Percentiles rank a stretch among this genome's conserved stretches.
Evolutionary conservation across 1,284 basidiomycete species (phyloP).

Genomic region (Gyrodon tennesseensis): DNA sequence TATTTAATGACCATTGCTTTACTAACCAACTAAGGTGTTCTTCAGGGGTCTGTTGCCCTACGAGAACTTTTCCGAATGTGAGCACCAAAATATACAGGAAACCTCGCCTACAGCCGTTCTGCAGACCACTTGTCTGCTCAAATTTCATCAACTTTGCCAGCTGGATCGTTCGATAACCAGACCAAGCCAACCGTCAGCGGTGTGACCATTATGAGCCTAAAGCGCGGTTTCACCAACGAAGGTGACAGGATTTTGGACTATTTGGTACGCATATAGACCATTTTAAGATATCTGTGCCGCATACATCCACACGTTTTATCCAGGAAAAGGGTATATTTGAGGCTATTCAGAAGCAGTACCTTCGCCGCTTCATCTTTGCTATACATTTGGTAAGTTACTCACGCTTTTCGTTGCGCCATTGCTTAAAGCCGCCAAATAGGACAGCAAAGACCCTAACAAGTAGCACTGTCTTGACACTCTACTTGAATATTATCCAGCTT

Average conservation of each 20-base stretch:
- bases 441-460: constrained; percentile 78
- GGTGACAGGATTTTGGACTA: constrained; percentile 78
- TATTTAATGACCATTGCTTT: constrained; percentile 32
- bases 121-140: constrained; percentile 43
- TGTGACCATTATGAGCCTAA: constrained; percentile 60
- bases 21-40: constrained; percentile 17
- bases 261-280: constrained; percentile 54
- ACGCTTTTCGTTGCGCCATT: background rate
- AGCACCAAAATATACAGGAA: constrained; percentile 19
- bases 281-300: constrained; percentile 7
- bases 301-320: constrained; percentile 14
- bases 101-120: background rate
- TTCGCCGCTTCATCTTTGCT: constrained; percentile 77
- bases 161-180: constrained; percentile 35
- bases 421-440: constrained; percentile 47
- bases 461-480: constrained; percentile 39
- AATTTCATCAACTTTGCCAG: constrained; percentile 23
- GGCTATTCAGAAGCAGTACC: constrained; percentile 71
- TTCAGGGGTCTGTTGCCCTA: constrained; percentile 60
- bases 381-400: constrained; percentile 65
- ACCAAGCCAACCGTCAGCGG: constrained; percentile 33
- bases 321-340: constrained; percentile 81
- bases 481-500: constrained; percentile 29
- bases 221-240: constrained; percentile 72
- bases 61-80: constrained; percentile 77